Conservation (phyloP, 2,329 filamentous ascomycete species). For the Colletotrichum sp. region DNA sequence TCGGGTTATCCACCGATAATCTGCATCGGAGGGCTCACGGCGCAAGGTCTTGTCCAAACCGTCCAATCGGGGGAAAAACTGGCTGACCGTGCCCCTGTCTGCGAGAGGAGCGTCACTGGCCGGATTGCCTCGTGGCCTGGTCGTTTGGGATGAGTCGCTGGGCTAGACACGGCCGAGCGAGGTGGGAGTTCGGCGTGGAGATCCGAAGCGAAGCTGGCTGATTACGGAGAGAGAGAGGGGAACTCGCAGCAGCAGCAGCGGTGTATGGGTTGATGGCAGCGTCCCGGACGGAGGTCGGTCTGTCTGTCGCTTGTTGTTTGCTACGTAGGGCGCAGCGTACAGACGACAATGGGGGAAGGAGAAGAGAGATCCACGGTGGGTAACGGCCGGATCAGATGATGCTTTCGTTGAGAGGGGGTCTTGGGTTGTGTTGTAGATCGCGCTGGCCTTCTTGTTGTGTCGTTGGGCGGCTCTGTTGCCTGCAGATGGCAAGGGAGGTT, state of each 20-base stretch:
- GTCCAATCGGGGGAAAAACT: slow-evolving; percentile 16
- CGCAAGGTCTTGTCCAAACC: background rate
- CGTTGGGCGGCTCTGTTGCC: slow-evolving; percentile 13
- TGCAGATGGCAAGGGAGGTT: slow-evolving; percentile 4
- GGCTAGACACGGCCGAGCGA: background rate
- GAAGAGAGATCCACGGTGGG: slow-evolving; percentile 8
- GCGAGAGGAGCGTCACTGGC: background rate
- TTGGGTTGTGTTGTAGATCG: background rate
- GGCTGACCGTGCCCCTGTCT: slow-evolving; percentile 11
- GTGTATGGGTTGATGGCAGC: slow-evolving; percentile 1
- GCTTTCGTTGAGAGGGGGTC: background rate
- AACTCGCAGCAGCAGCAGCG: background rate
- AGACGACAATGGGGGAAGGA: background rate
- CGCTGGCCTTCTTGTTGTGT: slow-evolving; percentile 5
- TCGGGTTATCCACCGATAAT: slow-evolving; percentile 13
- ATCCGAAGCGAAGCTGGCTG: slow-evolving; percentile 15
- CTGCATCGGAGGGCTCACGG: slow-evolving; percentile 3
- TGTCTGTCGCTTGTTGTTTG: background rate
- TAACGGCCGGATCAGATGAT: slow-evolving; percentile 15
- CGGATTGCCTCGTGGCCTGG: background rate
- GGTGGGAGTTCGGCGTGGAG: slow-evolving; percentile 12
- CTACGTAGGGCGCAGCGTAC: background rate
- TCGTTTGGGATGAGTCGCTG: background rate
- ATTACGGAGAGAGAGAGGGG: background rate
- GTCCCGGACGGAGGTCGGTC: background rate